These are phyloP conservation scores for Hyphopichia burtonii DNA, from an alignment of 1,139 yeast genomes.

Conservation along the genomic window DNA sequence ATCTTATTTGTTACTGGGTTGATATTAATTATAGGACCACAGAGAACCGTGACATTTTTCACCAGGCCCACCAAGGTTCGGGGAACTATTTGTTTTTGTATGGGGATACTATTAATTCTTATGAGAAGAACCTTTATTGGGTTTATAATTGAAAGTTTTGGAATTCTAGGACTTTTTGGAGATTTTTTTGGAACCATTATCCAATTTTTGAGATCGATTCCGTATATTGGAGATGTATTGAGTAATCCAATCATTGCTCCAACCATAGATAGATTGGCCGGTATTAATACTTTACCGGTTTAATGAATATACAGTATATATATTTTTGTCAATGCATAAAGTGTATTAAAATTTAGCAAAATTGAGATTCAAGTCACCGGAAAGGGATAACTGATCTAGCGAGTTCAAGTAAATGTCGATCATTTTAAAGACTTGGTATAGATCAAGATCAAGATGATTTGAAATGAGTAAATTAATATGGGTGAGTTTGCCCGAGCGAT, in stretches of 20 bases:
- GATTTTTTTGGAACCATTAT: slow-evolving; percentile 89
- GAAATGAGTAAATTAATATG: not conserved
- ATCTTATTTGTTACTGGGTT: slow-evolving; percentile 80
- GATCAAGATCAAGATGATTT: not conserved
- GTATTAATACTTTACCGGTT: slow-evolving; percentile 46
- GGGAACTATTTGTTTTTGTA: slow-evolving; percentile 75
- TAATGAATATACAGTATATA: slow-evolving; percentile 12
- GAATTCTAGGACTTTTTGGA: slow-evolving; percentile 86
- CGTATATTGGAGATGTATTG: slow-evolving; percentile 82
- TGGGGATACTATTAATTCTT: slow-evolving; percentile 76
- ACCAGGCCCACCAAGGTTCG: slow-evolving; percentile 83
- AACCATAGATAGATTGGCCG: slow-evolving; percentile 48
- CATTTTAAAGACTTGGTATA: slow-evolving; percentile 6
- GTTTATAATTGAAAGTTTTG: slow-evolving; percentile 79
- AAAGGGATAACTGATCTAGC: slow-evolving; percentile 8
- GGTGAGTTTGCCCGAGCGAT: not conserved
- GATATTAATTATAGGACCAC: slow-evolving; percentile 82
- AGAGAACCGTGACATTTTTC: slow-evolving; percentile 79
- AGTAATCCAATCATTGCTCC: slow-evolving; percentile 87
- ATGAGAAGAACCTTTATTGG: slow-evolving; percentile 80
- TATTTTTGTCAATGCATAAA: too few species aligned
- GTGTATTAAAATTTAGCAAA: slow-evolving; percentile 5
- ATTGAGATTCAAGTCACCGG: slow-evolving; percentile 4
- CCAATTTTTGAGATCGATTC: slow-evolving; percentile 85
- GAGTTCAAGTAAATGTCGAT: slow-evolving; percentile 12